Evolutionary conservation across 768 basidiomycete genomes (phyloP), one percentile per base, ranked within the genome.

Genomic region (Sporobolomyces roseus): DNA sequence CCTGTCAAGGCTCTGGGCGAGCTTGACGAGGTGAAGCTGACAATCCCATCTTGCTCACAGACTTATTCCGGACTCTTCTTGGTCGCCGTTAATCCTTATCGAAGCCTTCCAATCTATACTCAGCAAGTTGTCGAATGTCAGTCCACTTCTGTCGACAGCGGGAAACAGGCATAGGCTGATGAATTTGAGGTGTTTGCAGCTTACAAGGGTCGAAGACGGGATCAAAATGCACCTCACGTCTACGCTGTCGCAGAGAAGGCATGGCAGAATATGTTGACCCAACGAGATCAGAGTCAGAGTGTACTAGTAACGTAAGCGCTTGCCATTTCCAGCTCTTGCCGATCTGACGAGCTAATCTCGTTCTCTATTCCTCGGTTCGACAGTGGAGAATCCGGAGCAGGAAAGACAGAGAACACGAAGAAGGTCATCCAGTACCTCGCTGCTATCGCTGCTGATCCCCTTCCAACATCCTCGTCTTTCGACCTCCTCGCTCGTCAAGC

Each of bases 351-450:
- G 21, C 9, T 14, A 30, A 29, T 41, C 12, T 17, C 54, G 53
- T 9, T 7, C n/a, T 27, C 23, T 32, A 41, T 41, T 17, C 17
- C 38, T 9, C 38, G 9, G 38, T 9, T 4, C 19, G n/a, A 45
- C 74, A 96, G 93, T 13, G 96, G 96, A 49, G 96, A 99, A 82
- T 98, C 96, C 12, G 96, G 96, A 41, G 96, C 96, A 5, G 96
- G 96, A 50, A 99, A 98, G 83, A 99, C 96, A 3, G 96, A 98
- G 78, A 98, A 94, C 80, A 83, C 82, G 56, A 98, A 99, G 84
- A 98, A 98, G 77, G 94, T 98, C 75, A 99, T 99, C 62, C 96
- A 98, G 78, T 99, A 98, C 80, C 86, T 99, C 48, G 94, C 96
- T 1, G 91, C 96, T 10, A 97, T 98, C 74, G 96, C 96, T 3